These are phyloP conservation scores for Vitis cinerea DNA, from an alignment of 164 flowering plant species.

Conservation along the genomic window DNA sequence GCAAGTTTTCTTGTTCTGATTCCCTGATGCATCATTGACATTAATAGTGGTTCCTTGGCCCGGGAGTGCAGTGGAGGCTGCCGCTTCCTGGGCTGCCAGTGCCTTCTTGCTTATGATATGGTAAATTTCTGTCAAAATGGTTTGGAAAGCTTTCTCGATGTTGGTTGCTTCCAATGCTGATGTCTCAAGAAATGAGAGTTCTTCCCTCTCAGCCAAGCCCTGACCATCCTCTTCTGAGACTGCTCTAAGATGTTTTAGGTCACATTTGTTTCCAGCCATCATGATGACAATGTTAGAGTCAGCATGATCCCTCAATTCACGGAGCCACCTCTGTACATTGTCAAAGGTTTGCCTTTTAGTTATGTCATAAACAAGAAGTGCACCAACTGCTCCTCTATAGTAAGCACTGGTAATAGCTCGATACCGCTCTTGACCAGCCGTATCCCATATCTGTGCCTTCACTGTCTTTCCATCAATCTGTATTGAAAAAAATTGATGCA, in stretches of 20 bases:
- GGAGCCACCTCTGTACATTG: slow-evolving; percentile 64
- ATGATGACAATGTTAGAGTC: slow-evolving; percentile 69
- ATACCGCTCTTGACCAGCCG: slow-evolving; percentile 64
- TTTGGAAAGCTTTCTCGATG: slow-evolving; percentile 61
- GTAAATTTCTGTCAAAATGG: slow-evolving; percentile 58
- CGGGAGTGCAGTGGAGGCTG: slow-evolving; percentile 33
- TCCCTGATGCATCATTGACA: slow-evolving; percentile 44
- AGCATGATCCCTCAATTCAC: slow-evolving; percentile 61
- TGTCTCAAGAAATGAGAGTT: slow-evolving; percentile 66
- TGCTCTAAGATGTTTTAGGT: slow-evolving; percentile 55
- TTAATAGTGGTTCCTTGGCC: slow-evolving; percentile 62
- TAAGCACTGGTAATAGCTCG: slow-evolving; percentile 68
- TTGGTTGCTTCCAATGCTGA: slow-evolving; percentile 61
- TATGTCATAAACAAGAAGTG: slow-evolving; percentile 58
- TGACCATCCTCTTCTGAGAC: slow-evolving; percentile 54
- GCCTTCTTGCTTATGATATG: slow-evolving; percentile 67
- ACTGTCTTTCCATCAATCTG: slow-evolving; percentile 69
- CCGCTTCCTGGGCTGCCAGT: slow-evolving; percentile 65
- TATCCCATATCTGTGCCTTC: slow-evolving; percentile 73
- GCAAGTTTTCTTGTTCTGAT: slow-evolving; percentile 34
- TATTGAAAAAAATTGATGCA: neutral
- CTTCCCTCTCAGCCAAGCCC: slow-evolving; percentile 57
- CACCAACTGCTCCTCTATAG: slow-evolving; percentile 71
- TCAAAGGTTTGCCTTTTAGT: slow-evolving; percentile 68
- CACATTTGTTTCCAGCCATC: slow-evolving; percentile 71